Evolutionary conservation across 768 basidiomycete genomes (phyloP), one percentile per base, ranked within the genome.

Genomic region (Russula virescens): DNA sequence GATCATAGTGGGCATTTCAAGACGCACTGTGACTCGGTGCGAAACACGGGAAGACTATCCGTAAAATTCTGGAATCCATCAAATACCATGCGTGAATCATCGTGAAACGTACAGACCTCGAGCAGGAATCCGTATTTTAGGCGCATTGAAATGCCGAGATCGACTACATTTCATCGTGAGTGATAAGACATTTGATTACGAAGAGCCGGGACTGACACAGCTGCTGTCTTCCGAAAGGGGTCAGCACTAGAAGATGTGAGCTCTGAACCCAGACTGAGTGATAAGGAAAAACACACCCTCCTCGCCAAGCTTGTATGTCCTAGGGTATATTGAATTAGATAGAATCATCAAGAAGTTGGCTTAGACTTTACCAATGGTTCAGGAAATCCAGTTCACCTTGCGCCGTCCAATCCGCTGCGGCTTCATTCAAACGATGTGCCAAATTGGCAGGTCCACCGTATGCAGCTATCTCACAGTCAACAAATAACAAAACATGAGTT

Each of bases 211-310:
- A 75, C 86, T 61, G 61, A 89, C 87, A 95, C 5, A 94, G 75
- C 67, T 97, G 93, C 68, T 90, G 85, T 52, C 94, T 78, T 51
- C 94, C 93, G 64, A 95, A 95, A 0, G 93, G 91, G n/a, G 93
- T 94, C 62, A 95, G 75, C 35, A 91, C 87, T 89, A 62, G 23
- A 43, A 75, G 72, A 46, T 61, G 23, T 65, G 19, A 63, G 49
- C 47, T 10, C 65, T 45, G 23, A 48, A 47, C 18, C 9, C 16
- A 18, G 16, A 51, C 47, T 25, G 42, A 6, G 52, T 35, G 49
- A 35, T 26, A 40, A 28, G 31, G n/a, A 46, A 13, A 23, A 28
- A 63, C 73, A 18, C 66, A 89, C 88, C 77, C 77, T 97, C 94
- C 76, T 87, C 86, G 16, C 94, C 95, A 2, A 98, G 83, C 68